Evolutionary conservation across 768 basidiomycete species (phyloP).

Genomic region (Leccinellum rugosiceps): DNA sequence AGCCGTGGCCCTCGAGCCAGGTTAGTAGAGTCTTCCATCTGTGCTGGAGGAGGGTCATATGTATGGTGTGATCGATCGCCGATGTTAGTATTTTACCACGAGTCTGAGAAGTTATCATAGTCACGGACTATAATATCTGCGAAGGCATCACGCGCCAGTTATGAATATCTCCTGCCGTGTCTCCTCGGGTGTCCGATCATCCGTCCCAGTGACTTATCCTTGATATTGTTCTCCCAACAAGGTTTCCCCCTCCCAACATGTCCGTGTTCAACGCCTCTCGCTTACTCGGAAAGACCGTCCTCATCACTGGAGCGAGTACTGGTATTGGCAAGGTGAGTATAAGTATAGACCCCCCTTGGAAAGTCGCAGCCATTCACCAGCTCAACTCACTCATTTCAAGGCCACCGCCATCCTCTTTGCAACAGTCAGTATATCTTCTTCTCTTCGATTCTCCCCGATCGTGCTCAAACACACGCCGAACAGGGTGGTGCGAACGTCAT

Average conservation of each 20-base stretch:
- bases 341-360: neutral
- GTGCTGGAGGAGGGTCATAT: conserved; percentile 11
- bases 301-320: conserved; percentile 86
- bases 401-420: conserved; percentile 89
- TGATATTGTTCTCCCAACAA: neutral
- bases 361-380: neutral
- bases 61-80: neutral
- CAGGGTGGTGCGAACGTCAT: conserved; percentile 88
- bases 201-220: neutral
- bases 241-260: conserved; percentile 40
- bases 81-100: neutral
- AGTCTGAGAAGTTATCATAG: neutral
- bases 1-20: conserved; percentile 53
- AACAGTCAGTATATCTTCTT: conserved; percentile 46
- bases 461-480: neutral
- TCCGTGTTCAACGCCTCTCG: conserved; percentile 80
- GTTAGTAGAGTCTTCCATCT: conserved; percentile 47
- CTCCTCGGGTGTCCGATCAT: conserved; percentile 2
- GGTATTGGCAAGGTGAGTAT: conserved; percentile 84
- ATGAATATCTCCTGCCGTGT: neutral
- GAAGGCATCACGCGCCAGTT: conserved; percentile 9
- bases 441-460: neutral
- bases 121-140: too few relatives aligned
- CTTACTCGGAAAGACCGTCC: conserved; percentile 78
- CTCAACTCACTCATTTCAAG: conserved; percentile 36